A percentile compares a stretch with the other conserved stretches of the same genome.
Evolutionary conservation across 768 basidiomycete genomes (phyloP).

Genomic region (Lactifluus piperatus): DNA sequence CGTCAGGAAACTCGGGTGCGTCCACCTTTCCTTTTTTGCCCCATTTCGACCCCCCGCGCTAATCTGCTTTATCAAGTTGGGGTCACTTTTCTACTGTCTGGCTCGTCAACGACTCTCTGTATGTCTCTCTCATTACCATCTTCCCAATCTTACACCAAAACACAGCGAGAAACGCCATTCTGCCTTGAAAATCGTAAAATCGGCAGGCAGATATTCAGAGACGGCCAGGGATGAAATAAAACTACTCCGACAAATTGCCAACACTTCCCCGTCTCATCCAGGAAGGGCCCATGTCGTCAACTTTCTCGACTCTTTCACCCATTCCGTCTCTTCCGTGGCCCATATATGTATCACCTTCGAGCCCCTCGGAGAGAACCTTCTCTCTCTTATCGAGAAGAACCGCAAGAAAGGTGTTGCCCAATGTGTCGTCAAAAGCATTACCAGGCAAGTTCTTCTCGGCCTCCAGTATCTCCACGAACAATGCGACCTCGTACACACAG

Average conservation of each 20-base stretch:
- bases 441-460: conserved; percentile 80
- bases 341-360: conserved; percentile 93
- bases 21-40: conserved; percentile 15
- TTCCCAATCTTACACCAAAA: neutral
- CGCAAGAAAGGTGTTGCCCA: conserved; percentile 80
- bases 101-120: conserved; percentile 77
- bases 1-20: conserved; percentile 82
- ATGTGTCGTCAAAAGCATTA: conserved; percentile 75
- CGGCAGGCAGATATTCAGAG: conserved; percentile 90
- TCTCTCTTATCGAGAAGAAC: conserved; percentile 66
- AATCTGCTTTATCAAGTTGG: conserved; percentile 48
- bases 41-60: conserved; percentile 2
- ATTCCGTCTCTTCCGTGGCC: conserved; percentile 32
- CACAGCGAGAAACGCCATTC: conserved; percentile 65
- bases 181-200: conserved; percentile 92
- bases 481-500: conserved; percentile 88
- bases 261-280: conserved; percentile 63
- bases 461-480: conserved; percentile 89
- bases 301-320: conserved; percentile 84
- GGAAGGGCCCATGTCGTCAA: conserved; percentile 79
- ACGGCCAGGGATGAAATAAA: conserved; percentile 97
- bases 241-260: conserved; percentile 67
- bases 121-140: conserved; percentile 26
- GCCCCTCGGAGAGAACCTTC: conserved; percentile 71
- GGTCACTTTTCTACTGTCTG: conserved; percentile 95